Base-by-base conservation (phyloP, 805 yeast species). In the Debaryomyces hansenii region DNA sequence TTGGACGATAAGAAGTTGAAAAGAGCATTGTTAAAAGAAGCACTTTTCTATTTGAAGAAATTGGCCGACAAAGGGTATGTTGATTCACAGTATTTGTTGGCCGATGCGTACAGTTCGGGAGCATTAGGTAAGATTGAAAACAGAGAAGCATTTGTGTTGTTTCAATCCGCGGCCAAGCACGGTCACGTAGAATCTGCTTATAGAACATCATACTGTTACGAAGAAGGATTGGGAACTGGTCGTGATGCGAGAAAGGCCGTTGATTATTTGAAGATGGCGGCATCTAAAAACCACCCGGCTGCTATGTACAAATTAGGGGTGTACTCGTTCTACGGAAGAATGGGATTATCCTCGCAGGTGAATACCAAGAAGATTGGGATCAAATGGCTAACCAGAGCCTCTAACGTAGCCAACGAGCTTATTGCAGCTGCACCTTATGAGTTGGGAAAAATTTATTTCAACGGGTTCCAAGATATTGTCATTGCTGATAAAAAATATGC, bases 341-440 rank as follows among this genome's bases (percentile, higher is more conserved):
- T 92, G 92, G 97, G 98, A 0, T 63, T 92, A 29, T 72, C 85
- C 1, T 75, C 78, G 47, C 85, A 81, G 57, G 70, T 83, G 15
- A 82, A 78, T 43, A 84, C 89, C 18, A 87, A 90, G 58, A 87
- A 85, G 57, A 83, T 83, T 56, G 99, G 98, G 41, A 84, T 94
- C 53, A 88, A 90, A 63, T 92, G 99, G 99, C 72, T 92, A 45
- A 78, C 87, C 36, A 80, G 97, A 47, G 97, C 98, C 0, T 79
- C 87, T 20, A 87, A 87, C 38, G 82, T 79, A 44, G 96, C 97
- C 5, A 87, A 82, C 45, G 96, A 87, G 59, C 71, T 87, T 40
- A 89, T 87, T 39, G 85, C 90, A 44, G 94, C 90, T n/a, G 98
- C 97, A 0, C 97, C 98, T 0, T 92, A 81, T 61, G 98, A 94